A percentile compares a stretch with the other conserved stretches of the same genome.
These are phyloP conservation scores for Akanthomyces muscarius DNA, from an alignment of 2,329 filamentous ascomycete species.

Conservation along the genomic window DNA sequence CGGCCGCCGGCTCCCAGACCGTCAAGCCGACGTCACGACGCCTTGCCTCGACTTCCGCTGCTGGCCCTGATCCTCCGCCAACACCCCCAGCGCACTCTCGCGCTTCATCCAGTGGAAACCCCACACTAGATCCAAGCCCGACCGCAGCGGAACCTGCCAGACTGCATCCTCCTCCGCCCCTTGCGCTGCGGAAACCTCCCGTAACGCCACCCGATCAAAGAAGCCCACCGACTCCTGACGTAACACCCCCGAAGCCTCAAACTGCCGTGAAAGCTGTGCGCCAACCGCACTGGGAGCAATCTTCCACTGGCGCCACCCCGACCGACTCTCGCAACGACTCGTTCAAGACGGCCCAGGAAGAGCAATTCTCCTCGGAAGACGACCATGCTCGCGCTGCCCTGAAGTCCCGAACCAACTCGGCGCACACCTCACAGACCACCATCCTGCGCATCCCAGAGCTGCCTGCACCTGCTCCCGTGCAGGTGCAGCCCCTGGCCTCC, in stretches of 20 bases:
- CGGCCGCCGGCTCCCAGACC: conserved; percentile 36
- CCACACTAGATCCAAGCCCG: conserved; percentile 41
- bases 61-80: conserved; percentile 52
- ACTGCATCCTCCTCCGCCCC: conserved; percentile 32
- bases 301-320: conserved; percentile 50
- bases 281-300: conserved; percentile 45
- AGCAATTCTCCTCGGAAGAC: conserved; percentile 59
- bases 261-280: conserved; percentile 43
- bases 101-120: conserved; percentile 50
- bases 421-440: conserved; percentile 42
- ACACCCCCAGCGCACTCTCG: conserved; percentile 60
- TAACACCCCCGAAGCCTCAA: conserved; percentile 61
- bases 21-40: conserved; percentile 41
- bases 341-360: conserved; percentile 68
- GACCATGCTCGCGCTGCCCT: conserved; percentile 43
- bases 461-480: conserved; percentile 35
- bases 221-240: conserved; percentile 70
- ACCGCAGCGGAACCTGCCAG: conserved; percentile 35
- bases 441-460: conserved; percentile 36
- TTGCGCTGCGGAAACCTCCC: conserved; percentile 38
- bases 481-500: conserved; percentile 39
- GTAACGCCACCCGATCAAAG: conserved; percentile 61
- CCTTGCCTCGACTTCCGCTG: conserved; percentile 29
- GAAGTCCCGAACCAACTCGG: conserved; percentile 36
- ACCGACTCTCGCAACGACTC: conserved; percentile 63